These are phyloP conservation scores for Berkeleyomyces basicola DNA, from an alignment of 2,329 filamentous ascomycete species.

Conservation along the genomic window DNA sequence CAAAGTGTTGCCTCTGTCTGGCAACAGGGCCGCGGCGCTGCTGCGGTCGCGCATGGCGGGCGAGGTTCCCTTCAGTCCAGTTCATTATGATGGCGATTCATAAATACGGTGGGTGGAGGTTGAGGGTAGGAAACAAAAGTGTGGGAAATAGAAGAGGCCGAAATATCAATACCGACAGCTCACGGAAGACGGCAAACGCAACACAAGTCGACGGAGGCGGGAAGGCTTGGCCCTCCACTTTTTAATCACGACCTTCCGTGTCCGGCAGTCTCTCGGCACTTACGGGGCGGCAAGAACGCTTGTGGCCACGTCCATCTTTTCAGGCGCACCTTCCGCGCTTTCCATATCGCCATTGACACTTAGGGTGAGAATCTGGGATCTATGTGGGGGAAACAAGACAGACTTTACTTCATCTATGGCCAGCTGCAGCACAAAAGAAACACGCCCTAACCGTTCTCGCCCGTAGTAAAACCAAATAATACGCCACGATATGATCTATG, in stretches of 20 bases:
- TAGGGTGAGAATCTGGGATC: neutral
- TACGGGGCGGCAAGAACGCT: too few relatives aligned
- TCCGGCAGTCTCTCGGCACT: neutral
- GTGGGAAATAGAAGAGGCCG: neutral
- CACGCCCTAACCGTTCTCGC: neutral
- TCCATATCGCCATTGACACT: neutral
- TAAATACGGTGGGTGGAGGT: neutral
- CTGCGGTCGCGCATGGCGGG: conserved; percentile 22
- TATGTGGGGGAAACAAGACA: neutral
- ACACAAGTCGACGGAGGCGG: neutral
- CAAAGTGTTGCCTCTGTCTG: conserved; percentile 25
- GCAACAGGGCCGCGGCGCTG: conserved; percentile 20
- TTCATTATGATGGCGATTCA: conserved; percentile 21
- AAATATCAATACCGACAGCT: neutral
- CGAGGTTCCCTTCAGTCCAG: conserved; percentile 25
- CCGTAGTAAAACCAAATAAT: neutral
- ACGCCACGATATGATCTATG: neutral
- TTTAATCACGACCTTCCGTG: neutral
- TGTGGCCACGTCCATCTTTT: neutral
- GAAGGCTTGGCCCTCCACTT: neutral
- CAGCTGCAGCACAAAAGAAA: neutral
- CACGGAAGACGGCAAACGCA: neutral
- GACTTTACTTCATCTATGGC: neutral
- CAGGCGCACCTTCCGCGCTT: neutral
- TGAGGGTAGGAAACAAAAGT: neutral